A percentile compares a stretch with the other conserved stretches of the same genome.
Conservation (phyloP, 2,329 filamentous ascomycete genomes). For the Penicillium sp. region DNA sequence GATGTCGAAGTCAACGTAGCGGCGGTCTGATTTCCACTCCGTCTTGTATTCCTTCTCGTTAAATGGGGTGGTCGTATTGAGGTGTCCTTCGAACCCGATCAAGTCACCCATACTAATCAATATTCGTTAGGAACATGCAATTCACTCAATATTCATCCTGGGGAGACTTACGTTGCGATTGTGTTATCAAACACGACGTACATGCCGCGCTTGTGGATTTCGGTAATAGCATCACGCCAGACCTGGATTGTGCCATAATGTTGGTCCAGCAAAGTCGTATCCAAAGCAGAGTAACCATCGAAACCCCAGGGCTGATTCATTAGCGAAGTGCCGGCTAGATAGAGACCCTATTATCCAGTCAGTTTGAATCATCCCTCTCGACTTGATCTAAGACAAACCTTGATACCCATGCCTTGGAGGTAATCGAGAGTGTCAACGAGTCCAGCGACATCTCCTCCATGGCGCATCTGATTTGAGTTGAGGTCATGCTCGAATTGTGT, state of each 20-base stretch:
- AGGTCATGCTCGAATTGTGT: constrained; percentile 65
- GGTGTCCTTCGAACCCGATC: constrained; percentile 65
- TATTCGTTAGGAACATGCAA: not conserved
- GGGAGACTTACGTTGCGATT: constrained; percentile 58
- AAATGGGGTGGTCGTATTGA: constrained; percentile 64
- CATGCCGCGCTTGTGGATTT: constrained; percentile 65
- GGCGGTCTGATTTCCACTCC: constrained; percentile 58
- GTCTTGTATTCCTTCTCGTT: constrained; percentile 60
- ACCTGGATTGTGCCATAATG: constrained; percentile 64
- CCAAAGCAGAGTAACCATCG: constrained; percentile 64
- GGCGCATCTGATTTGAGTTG: constrained; percentile 64
- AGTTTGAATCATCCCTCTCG: not conserved
- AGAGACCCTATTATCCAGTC: constrained; percentile 52
- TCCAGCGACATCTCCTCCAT: constrained; percentile 64
- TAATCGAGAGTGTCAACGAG: constrained; percentile 66
- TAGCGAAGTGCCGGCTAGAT: constrained; percentile 65
- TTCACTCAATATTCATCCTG: not conserved
- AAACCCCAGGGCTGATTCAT: constrained; percentile 68
- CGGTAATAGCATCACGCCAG: constrained; percentile 62
- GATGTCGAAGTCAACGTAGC: constrained; percentile 63
- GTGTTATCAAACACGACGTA: constrained; percentile 70
- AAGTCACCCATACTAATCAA: constrained; percentile 57
- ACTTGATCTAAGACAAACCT: constrained; percentile 44
- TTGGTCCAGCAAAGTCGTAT: constrained; percentile 65
- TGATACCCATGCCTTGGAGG: constrained; percentile 66